Percentiles rank a stretch among this genome's conserved stretches.
Evolutionary conservation across 352 stramenopile species (phyloP).

Genomic region (Elongisporangium prolatum): DNA sequence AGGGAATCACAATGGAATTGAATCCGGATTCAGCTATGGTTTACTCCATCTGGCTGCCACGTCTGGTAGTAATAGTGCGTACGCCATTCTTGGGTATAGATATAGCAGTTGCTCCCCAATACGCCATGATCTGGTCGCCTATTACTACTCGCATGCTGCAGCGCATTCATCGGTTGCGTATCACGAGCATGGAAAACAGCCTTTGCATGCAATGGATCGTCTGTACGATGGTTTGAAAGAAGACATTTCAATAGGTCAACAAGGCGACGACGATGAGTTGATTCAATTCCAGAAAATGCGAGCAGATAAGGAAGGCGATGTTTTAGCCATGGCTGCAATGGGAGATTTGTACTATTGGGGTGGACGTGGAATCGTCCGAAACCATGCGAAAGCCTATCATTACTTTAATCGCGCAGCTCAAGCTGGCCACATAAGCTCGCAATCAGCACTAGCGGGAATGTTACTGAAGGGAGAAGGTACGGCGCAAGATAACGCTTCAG

Average conservation of each 20-base stretch:
- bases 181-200: constrained; percentile 70
- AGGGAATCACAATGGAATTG: neutral
- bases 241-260: constrained; percentile 45
- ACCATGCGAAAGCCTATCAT: constrained; percentile 60
- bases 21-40: constrained; percentile 21
- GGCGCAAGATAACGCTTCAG: constrained; percentile 58
- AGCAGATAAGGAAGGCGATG: constrained; percentile 71
- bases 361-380: constrained; percentile 54
- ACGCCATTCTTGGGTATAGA: constrained; percentile 44
- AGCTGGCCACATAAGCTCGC: constrained; percentile 40
- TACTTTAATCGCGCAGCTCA: constrained; percentile 77
- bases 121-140: constrained; percentile 9
- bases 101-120: constrained; percentile 16
- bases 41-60: constrained; percentile 48
- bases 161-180: constrained; percentile 37
- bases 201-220: constrained; percentile 70
- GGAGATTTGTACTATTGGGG: constrained; percentile 90
- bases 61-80: constrained; percentile 35
- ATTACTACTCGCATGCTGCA: constrained; percentile 62
- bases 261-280: constrained; percentile 80
- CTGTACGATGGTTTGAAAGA: constrained; percentile 56
- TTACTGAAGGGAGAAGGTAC: constrained; percentile 83
- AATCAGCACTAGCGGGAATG: constrained; percentile 82
- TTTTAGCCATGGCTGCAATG: constrained; percentile 77
- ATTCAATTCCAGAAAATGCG: constrained; percentile 84